Evolutionary conservation across 2,329 filamentous ascomycete genomes (phyloP).

Genomic region (Tolypocladium paradoxum): DNA sequence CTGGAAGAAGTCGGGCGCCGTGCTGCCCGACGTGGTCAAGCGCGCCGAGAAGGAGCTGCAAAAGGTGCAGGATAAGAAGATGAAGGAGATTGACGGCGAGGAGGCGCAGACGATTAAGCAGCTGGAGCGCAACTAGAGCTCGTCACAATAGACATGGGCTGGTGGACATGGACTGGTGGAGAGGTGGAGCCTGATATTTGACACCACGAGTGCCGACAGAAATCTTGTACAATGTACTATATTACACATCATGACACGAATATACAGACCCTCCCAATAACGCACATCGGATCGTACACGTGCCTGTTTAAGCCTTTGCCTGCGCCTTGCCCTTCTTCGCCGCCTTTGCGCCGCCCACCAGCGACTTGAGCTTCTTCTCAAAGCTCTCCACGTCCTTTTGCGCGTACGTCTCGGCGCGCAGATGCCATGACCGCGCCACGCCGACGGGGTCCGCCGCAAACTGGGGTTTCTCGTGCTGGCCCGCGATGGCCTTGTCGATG

Average conservation of each 20-base stretch:
- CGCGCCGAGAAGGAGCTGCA: constrained; percentile 36
- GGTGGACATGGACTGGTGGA: not conserved
- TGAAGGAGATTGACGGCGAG: constrained; percentile 36
- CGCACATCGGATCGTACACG: constrained; percentile 1
- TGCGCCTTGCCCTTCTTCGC: constrained; percentile 11
- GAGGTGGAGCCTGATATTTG: not conserved
- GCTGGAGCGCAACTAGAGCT: constrained; percentile 18
- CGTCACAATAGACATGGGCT: not conserved
- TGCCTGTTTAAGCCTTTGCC: constrained; percentile 10
- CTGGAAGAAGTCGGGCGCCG: constrained; percentile 32
- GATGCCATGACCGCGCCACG: constrained; percentile 24
- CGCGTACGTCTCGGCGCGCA: constrained; percentile 26
- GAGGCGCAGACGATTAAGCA: constrained; percentile 38
- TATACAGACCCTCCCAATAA: constrained; percentile 3
- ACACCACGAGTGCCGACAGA: too few relatives aligned
- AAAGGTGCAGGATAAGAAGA: constrained; percentile 41
- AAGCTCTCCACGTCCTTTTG: constrained; percentile 23
- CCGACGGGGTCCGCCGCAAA: constrained; percentile 21
- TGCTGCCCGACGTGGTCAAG: constrained; percentile 37
- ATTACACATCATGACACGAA: constrained; percentile 11
- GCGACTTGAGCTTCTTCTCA: constrained; percentile 25
- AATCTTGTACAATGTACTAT: constrained; percentile 7
- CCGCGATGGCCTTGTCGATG: constrained; percentile 20
- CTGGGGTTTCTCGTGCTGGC: constrained; percentile 24
- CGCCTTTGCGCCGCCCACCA: constrained; percentile 13